Evolutionary conservation across 2,329 filamentous ascomycete species (phyloP).

Genomic region (Huntiella bhutanensis): DNA sequence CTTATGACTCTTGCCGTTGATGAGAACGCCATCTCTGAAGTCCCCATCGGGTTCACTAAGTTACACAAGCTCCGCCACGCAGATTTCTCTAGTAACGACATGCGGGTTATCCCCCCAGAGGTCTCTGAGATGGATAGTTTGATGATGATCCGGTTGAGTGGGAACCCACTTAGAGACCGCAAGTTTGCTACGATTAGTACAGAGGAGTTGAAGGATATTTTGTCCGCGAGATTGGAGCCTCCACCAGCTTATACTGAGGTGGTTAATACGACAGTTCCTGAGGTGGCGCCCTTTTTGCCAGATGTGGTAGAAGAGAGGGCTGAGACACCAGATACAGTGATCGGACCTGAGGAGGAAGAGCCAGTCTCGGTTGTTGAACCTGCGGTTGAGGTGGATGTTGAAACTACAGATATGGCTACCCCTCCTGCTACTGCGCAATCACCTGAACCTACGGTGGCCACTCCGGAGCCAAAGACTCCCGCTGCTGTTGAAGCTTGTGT

Average conservation of each 20-base stretch:
- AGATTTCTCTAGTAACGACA: conserved; percentile 72
- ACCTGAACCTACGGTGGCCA: background rate
- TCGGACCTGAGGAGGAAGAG: conserved; percentile 10
- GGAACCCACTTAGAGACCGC: conserved; percentile 80
- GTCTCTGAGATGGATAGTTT: conserved; percentile 66
- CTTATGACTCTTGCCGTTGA: conserved; percentile 58
- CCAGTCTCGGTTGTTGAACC: background rate
- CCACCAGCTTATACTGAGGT: conserved; percentile 16
- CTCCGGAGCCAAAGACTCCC: background rate
- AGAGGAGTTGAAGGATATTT: conserved; percentile 58
- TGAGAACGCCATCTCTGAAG: conserved; percentile 56
- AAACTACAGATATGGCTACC: background rate
- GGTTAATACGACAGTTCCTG: conserved; percentile 6
- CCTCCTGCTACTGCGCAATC: background rate
- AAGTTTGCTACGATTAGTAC: conserved; percentile 67
- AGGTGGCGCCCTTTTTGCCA: background rate
- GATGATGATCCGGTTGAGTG: conserved; percentile 54
- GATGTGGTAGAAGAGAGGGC: conserved; percentile 1
- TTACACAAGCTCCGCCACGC: conserved; percentile 53
- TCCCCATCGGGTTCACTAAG: conserved; percentile 58
- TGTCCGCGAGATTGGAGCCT: conserved; percentile 48
- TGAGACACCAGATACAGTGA: conserved; percentile 11
- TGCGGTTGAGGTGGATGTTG: background rate
- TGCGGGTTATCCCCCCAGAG: conserved; percentile 54
- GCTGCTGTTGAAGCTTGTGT: background rate